Evolutionary conservation across 768 basidiomycete genomes (phyloP).

Genomic region (Asterophora parasitica): DNA sequence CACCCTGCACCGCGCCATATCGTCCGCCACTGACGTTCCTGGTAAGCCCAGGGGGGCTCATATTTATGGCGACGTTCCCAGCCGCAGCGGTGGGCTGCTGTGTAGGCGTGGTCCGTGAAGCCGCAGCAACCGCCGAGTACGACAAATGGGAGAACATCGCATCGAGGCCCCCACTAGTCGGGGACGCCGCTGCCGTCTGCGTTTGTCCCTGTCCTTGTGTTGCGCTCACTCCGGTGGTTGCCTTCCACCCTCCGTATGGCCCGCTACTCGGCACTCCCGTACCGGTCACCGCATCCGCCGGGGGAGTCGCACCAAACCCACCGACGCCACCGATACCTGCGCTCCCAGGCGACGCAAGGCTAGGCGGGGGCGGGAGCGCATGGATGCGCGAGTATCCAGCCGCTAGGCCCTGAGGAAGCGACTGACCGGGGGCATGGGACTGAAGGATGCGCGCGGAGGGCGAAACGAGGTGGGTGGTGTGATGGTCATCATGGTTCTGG

Average conservation of each 20-base stretch:
- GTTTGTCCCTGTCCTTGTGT: too few species aligned
- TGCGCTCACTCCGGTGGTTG: background rate
- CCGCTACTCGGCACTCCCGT: constrained; percentile 20
- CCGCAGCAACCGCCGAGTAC: constrained; percentile 42
- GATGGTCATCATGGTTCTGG: constrained; percentile 7
- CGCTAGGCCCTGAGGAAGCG: constrained; percentile 86
- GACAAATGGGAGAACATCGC: constrained; percentile 52
- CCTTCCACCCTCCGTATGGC: constrained; percentile 25
- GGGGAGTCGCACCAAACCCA: constrained; percentile 8
- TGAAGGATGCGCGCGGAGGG: constrained; percentile 79
- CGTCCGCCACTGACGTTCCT: constrained; percentile 34
- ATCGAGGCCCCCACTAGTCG: constrained; percentile 30
- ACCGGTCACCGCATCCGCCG: constrained; percentile 3
- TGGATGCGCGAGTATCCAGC: constrained; percentile 90
- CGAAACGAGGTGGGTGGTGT: constrained; percentile 38
- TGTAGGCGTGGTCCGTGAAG: constrained; percentile 14
- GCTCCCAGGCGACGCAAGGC: constrained; percentile 30
- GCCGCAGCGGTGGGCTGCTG: constrained; percentile 2
- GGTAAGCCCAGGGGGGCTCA: constrained; percentile 33
- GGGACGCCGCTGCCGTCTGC: constrained; percentile 14
- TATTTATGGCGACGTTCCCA: constrained; percentile 14
- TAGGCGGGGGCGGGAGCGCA: constrained; percentile 47
- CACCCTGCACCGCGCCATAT: constrained; percentile 23
- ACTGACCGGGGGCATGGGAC: constrained; percentile 86
- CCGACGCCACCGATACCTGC: constrained; percentile 18